Evolutionary conservation across 2,329 filamentous ascomycete species (phyloP), one percentile per base, ranked within the genome.

Genomic region (Fusarium fracticaudum): DNA sequence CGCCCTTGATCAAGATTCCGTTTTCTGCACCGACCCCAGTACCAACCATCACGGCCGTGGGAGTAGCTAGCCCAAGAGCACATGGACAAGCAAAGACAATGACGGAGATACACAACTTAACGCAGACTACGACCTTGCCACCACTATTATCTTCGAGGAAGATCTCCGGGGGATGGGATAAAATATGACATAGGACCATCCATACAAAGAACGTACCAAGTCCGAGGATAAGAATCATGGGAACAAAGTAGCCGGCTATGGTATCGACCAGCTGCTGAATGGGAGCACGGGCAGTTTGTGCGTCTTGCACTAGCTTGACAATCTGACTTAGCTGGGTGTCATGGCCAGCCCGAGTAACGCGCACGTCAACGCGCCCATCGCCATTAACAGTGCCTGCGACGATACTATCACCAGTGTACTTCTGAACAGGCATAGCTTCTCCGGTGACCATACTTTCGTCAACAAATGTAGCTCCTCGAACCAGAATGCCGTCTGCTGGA

Each of bases 61-160:
- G 96, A 2, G 96, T 98, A n/a, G 95, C 95, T 22, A 99, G 88
- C 61, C 96, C 96, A 22, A 99, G 90, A 3, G 96, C 96, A 80
- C 96, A 99, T 22, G 96, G 96, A 80, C 96, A 99, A 8, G 96
- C 96, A 82, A 99, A 98, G n/a, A 98, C 96, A 80, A 99, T 97
- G 76, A 99, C 96, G 0, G 96, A 97, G 77, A 99, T 99, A 83
- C 96, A 98, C 18, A 99, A 91, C 85, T 98, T 97, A 72, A 98
- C 87, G 81, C 96, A 99, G 5, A 98, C 94, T 93, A 99, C 98
- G 71, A 98, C 86, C 80, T 94, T 96, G 62, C 96, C 96, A 69
- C 96, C 96, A 79, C 93, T 96, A 44, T 90, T 89, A 66, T 92
- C 91, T 67, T 93, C 88, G 29, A 93, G 85, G 84, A 99, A 99